phyloP scores from a whole-genome alignment of 768 basidiomycete species.

The Tephrocybe sp. region DNA sequence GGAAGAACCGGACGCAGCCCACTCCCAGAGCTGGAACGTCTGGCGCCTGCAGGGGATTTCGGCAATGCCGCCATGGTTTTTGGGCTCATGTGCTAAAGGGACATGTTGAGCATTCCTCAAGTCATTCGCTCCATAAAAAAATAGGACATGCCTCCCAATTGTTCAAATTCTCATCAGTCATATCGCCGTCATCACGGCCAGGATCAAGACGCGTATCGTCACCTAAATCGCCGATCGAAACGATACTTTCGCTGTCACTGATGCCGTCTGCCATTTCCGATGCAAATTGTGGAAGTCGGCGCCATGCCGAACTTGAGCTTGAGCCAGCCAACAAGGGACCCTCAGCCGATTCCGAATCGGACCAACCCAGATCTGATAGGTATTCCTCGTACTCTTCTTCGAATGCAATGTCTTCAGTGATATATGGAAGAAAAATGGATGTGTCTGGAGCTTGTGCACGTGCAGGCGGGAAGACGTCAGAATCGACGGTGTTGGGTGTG shows the following conservation, averaged over 20 bases:
- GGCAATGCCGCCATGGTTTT: conserved; percentile 92
- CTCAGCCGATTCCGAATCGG: conserved; percentile 50
- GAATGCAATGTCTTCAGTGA: conserved; percentile 90
- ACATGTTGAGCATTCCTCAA: conserved; percentile 6
- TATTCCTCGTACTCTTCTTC: conserved; percentile 98
- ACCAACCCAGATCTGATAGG: conserved; percentile 80
- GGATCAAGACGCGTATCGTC: conserved; percentile 70
- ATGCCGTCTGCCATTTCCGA: conserved; percentile 83
- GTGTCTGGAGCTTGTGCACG: conserved; percentile 84
- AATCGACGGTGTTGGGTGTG: conserved; percentile 75
- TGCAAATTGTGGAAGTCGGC: conserved; percentile 73
- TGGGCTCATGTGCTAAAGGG: conserved; percentile 85
- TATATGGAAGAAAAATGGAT: conserved; percentile 84
- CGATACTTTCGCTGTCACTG: conserved; percentile 93
- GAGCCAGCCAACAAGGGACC: conserved; percentile 37
- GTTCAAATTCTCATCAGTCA: conserved; percentile 79
- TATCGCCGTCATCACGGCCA: conserved; percentile 61
- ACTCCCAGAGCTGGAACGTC: conserved; percentile 81
- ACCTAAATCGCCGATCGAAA: conserved; percentile 83
- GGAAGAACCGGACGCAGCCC: conserved; percentile 79
- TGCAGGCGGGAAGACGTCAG: conserved; percentile 93
- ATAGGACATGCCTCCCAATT: conserved; percentile 84
- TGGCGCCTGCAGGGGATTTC: conserved; percentile 80
- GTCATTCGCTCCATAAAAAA: not conserved
- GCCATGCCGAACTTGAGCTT: conserved; percentile 72